Conservation (phyloP, 352 stramenopile species). For the Phytophthora pistaciae region DNA sequence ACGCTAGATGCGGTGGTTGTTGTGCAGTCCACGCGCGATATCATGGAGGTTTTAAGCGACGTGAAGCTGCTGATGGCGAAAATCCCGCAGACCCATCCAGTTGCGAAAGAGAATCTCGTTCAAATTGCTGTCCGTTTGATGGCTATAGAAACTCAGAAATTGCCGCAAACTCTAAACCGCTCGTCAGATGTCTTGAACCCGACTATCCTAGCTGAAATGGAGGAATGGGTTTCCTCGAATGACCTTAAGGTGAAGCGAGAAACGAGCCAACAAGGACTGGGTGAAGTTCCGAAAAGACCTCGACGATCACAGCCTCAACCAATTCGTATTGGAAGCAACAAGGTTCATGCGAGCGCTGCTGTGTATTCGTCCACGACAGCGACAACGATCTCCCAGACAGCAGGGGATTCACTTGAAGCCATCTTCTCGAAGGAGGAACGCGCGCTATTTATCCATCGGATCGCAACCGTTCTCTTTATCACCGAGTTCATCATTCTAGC, state of each 20-base stretch:
- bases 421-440: slow-evolving; percentile 12
- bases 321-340: not conserved
- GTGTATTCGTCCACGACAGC: not conserved
- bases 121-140: slow-evolving; percentile 11
- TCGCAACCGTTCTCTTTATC: slow-evolving; percentile 30
- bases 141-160: not conserved
- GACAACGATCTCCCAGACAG: not conserved
- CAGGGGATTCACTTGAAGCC: not conserved
- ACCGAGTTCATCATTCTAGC: slow-evolving; percentile 42
- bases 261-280: not conserved
- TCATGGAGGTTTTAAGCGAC: slow-evolving; percentile 3
- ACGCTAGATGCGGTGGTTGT: not conserved
- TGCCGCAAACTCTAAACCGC: not conserved
- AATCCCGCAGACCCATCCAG: slow-evolving; percentile 6
- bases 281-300: not conserved
- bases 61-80: slow-evolving; percentile 18
- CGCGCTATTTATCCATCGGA: slow-evolving; percentile 30
- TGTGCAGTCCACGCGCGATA: slow-evolving; percentile 1
- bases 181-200: not conserved
- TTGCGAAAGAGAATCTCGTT: slow-evolving; percentile 9
- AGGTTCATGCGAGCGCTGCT: not conserved
- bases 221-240: not conserved
- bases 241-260: not conserved
- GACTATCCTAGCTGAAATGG: not conserved
- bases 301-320: not conserved